Conservation (phyloP, 345 rosid genomes). For the Ceriops tagal region DNA sequence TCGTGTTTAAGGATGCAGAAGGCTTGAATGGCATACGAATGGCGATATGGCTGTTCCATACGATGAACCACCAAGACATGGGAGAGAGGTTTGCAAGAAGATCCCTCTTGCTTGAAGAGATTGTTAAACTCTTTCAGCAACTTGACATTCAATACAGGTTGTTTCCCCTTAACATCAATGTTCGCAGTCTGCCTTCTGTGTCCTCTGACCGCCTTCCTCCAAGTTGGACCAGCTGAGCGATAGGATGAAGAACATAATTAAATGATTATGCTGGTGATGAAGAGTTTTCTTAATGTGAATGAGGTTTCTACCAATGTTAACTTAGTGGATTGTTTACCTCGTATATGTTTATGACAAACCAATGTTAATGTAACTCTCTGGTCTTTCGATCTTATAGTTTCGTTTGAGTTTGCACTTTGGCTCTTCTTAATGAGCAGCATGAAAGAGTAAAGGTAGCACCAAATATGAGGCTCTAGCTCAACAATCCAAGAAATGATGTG, state of each 20-base stretch:
- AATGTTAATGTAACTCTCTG: too few relatives aligned
- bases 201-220: constrained; percentile 22
- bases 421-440: too few relatives aligned
- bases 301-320: too few relatives aligned
- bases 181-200: constrained; percentile 21
- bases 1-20: constrained; percentile 23
- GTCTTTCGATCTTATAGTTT: too few relatives aligned
- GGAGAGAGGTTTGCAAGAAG: constrained; percentile 30
- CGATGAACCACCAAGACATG: constrained; percentile 37
- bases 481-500: too few relatives aligned
- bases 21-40: constrained; percentile 21
- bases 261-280: too few relatives aligned
- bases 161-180: constrained; percentile 30
- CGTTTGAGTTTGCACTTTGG: too few relatives aligned
- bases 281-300: too few relatives aligned
- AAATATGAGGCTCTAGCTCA: too few relatives aligned
- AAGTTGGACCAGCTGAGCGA: constrained; percentile 10
- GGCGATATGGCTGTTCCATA: constrained; percentile 24
- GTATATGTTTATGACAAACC: too few relatives aligned
- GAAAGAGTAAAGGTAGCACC: too few relatives aligned
- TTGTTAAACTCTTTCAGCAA: constrained; percentile 26
- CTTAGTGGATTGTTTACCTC: too few relatives aligned
- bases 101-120: constrained; percentile 32
- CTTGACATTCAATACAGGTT: constrained; percentile 28
- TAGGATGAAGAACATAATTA: background rate